Evolutionary conservation across 75 land plant genomes (phyloP), one percentile per base, ranked within the genome.

Genomic region (Selaginella moellendorffii): DNA sequence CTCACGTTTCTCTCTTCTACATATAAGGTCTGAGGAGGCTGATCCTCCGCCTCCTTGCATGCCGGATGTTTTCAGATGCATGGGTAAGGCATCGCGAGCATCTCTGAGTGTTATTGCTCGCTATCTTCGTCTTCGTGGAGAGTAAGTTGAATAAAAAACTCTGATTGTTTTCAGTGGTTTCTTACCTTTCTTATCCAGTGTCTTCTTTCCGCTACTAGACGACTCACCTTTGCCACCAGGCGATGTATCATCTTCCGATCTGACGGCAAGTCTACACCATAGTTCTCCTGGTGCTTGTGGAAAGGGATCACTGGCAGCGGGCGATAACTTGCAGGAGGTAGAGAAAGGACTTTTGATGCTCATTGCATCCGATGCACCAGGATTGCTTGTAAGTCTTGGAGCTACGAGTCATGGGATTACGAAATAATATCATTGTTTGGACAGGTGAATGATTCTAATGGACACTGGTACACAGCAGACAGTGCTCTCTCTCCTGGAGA

Each of bases 391-490:
- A 65, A 20, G 21, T 54, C n/a, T 56, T 5, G 2, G 20, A 9
- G 60, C n/a, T 8, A 2, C 2, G 24, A 20, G 2, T 56, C 8
- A 2, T 56, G 60, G 5, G 60, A 8, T 18, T 24, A 18, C n/a
- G 5, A 5, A 8, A 36, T 36, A 5, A 5, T 36, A 14, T 36
- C 14, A 14, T 14, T 36, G 46, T 36, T 36, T 5, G 46, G 1
- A 23, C 69, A 86, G 90, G 90, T 86, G 56, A 78, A 79, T 70
- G 89, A 85, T 61, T 76, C 85, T 56, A 90, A 79, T 78, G 90
- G 90, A 29, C 85, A 72, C 51, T 90, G 97, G 97, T 90, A 82
- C 70, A 78, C 82, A 28, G 97, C 97, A 61, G 97, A 90, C 72
- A 65, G 62, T 74, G 81, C 80, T 10, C 54, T 72, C 58, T 67